Evolutionary conservation across 768 basidiomycete genomes (phyloP).

Genomic region (Tricholoma matsutake): DNA sequence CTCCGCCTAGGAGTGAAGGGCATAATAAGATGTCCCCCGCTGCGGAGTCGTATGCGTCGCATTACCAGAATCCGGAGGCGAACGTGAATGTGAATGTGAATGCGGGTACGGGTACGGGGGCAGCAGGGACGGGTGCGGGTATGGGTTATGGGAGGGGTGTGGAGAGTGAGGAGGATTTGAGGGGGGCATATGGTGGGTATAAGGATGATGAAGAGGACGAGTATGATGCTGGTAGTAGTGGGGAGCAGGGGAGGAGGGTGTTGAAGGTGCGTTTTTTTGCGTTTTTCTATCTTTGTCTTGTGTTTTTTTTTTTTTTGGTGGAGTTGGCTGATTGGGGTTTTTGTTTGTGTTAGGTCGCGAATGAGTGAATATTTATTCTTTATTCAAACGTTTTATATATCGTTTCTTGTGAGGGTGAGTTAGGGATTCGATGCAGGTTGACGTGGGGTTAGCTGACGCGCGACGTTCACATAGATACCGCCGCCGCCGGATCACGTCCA

Average conservation of each 20-base stretch:
- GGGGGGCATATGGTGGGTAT: conserved; percentile 36
- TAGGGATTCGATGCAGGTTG: too few relatives aligned
- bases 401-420: too few relatives aligned
- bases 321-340: background rate
- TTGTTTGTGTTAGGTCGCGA: background rate
- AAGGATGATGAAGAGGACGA: conserved; percentile 18
- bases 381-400: too few relatives aligned
- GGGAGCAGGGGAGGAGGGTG: conserved; percentile 24
- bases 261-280: conserved; percentile 28
- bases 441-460: too few relatives aligned
- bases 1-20: conserved; percentile 8
- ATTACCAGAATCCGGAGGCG: conserved; percentile 1
- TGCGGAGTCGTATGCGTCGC: conserved; percentile 10
- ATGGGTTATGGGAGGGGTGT: background rate
- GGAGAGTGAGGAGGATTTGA: conserved; percentile 17
- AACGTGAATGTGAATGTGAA: background rate
- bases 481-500: too few relatives aligned
- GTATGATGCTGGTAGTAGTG: conserved; percentile 17
- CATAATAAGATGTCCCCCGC: background rate
- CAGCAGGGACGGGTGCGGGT: background rate
- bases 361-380: background rate
- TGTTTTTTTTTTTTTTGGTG: too few relatives aligned
- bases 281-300: too few relatives aligned
- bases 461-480: too few relatives aligned
- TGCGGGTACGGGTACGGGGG: too few relatives aligned